Evolutionary conservation across 441 rosid species (phyloP).

Genomic region (Melastoma candidum): DNA sequence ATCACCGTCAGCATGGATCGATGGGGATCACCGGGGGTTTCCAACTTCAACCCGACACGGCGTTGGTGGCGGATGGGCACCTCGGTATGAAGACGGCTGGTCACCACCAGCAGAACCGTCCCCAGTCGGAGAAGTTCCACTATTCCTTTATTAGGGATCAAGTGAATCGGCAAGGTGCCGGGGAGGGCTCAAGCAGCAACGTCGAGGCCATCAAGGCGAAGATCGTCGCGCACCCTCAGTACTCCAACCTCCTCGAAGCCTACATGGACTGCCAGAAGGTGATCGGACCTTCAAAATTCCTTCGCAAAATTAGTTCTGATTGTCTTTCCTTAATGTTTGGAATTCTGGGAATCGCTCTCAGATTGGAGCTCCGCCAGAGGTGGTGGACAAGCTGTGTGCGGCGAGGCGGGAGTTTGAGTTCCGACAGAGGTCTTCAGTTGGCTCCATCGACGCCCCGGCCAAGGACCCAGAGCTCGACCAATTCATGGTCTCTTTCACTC

Average conservation of each 20-base stretch:
- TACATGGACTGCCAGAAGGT: constrained; percentile 67
- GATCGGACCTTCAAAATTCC: neutral
- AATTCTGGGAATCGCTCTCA: constrained; percentile 8
- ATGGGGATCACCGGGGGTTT: constrained; percentile 44
- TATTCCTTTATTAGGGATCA: constrained; percentile 22
- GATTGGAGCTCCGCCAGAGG: constrained; percentile 60
- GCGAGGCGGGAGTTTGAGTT: constrained; percentile 27
- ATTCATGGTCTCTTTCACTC: constrained; percentile 41
- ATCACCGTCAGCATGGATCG: constrained; percentile 10
- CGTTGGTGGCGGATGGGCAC: no score
- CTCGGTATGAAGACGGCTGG: no score
- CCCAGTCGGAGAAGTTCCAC: constrained; percentile 10
- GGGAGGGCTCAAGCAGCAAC: constrained; percentile 30
- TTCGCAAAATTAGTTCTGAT: no score
- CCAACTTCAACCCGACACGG: no score
- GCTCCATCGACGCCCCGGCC: no score
- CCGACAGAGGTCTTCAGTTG: no score
- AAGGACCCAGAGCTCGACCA: constrained; percentile 60
- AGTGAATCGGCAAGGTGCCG: constrained; percentile 11
- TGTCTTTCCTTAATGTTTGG: no score
- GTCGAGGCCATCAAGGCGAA: constrained; percentile 68
- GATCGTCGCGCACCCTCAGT: constrained; percentile 58
- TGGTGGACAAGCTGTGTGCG: constrained; percentile 29
- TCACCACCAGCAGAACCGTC: constrained; percentile 20
- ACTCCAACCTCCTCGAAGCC: constrained; percentile 47